These are phyloP conservation scores for Mortierella sp. DNA, from an alignment of 371 early-diverging fungal genomes.

Conservation along the genomic window DNA sequence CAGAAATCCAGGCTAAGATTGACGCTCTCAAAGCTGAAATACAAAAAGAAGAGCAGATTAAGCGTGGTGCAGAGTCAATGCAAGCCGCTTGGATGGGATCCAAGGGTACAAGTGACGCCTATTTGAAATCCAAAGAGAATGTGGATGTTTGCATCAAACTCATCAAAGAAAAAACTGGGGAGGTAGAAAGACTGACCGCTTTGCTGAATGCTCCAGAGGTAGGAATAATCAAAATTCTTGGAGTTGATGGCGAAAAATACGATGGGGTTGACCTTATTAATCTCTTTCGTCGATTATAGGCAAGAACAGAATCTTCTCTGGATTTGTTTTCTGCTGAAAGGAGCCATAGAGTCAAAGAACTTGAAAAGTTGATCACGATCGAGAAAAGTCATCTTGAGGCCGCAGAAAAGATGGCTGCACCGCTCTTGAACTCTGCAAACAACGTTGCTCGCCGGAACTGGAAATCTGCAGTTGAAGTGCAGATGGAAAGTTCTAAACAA, in stretches of 20 bases:
- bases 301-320: conserved; percentile 25
- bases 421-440: conserved; percentile 41
- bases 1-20: conserved; percentile 34
- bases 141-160: conserved; percentile 46
- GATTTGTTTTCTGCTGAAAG: conserved; percentile 42
- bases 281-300: conserved; percentile 2
- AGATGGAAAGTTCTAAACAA: conserved; percentile 53
- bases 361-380: conserved; percentile 47
- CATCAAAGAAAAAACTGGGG: conserved; percentile 48
- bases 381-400: conserved; percentile 55
- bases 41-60: conserved; percentile 52
- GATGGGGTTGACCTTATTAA: background rate
- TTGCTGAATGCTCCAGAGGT: conserved; percentile 31
- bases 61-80: conserved; percentile 56
- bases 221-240: background rate
- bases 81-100: conserved; percentile 53
- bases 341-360: conserved; percentile 33
- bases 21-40: conserved; percentile 47
- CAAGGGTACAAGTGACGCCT: conserved; percentile 39
- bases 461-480: conserved; percentile 55
- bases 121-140: conserved; percentile 54
- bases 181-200: conserved; percentile 28
- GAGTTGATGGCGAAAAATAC: background rate
- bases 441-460: conserved; percentile 45
- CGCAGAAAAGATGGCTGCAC: conserved; percentile 56